Percentiles rank a stretch among this genome's conserved stretches.
These are phyloP conservation scores for Stellera chamaejasme DNA, from an alignment of 345 rosid genomes.

Conservation along the genomic window DNA sequence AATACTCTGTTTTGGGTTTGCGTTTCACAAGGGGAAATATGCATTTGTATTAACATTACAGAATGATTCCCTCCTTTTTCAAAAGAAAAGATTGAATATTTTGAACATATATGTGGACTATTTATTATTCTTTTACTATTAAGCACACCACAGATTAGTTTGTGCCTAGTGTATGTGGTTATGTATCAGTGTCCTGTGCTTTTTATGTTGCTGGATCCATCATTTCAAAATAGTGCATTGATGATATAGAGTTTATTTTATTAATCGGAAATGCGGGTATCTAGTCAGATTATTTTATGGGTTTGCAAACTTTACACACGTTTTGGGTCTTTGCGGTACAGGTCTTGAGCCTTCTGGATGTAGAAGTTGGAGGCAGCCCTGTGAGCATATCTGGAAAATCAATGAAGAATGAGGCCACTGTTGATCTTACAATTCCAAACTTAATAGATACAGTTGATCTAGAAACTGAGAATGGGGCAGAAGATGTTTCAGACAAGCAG, in stretches of 20 bases:
- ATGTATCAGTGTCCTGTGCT: neutral
- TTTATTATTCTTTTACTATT: neutral
- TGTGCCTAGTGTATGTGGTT: neutral
- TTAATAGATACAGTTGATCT: conserved; percentile 74
- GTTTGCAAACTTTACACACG: neutral
- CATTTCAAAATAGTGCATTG: neutral
- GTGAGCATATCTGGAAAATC: conserved; percentile 36
- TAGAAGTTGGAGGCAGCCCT: conserved; percentile 31
- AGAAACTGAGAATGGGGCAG: conserved; percentile 34
- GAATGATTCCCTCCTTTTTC: too few relatives aligned
- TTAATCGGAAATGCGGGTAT: neutral
- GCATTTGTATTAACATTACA: too few relatives aligned
- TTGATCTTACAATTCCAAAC: conserved; percentile 50
- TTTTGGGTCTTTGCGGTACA: conserved; percentile 21
- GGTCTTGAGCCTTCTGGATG: conserved; percentile 76
- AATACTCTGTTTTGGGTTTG: too few relatives aligned
- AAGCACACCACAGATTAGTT: neutral
- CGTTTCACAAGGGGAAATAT: too few relatives aligned
- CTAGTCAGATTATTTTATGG: neutral
- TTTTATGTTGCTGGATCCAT: neutral
- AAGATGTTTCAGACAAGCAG: conserved; percentile 27
- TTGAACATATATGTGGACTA: too few relatives aligned
- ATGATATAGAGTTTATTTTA: neutral
- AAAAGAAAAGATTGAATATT: too few relatives aligned
- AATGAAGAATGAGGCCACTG: conserved; percentile 31